A percentile compares a stretch with the other conserved stretches of the same genome.
These are phyloP conservation scores for Gryganskiella cystojenkinii DNA, from an alignment of 192 early-diverging fungal species.

Conservation along the genomic window DNA sequence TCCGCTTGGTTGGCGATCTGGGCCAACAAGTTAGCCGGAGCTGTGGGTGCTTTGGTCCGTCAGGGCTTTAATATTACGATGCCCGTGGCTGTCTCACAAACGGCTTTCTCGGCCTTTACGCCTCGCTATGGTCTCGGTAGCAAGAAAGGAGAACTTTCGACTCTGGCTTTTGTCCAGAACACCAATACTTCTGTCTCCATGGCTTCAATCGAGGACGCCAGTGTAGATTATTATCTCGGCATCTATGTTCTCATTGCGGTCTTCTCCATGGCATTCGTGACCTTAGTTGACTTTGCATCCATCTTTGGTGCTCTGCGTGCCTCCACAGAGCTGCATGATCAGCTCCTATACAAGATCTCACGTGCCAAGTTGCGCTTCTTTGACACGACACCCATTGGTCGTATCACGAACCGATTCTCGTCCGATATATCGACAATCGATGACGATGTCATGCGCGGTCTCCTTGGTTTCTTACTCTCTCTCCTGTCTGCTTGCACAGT, in stretches of 20 bases:
- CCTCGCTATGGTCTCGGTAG: neutral
- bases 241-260: conserved; percentile 70
- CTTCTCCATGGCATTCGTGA: conserved; percentile 43
- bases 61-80: conserved; percentile 23
- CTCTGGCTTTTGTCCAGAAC: neutral
- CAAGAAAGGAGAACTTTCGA: too few relatives aligned
- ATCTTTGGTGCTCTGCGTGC: conserved; percentile 65
- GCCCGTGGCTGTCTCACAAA: conserved; percentile 24
- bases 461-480: conserved; percentile 65
- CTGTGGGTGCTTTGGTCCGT: conserved; percentile 33
- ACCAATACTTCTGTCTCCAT: conserved; percentile 29
- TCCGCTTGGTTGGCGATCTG: conserved; percentile 64
- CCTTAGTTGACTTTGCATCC: conserved; percentile 53
- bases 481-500: conserved; percentile 65
- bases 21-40: conserved; percentile 35
- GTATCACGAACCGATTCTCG: conserved; percentile 85
- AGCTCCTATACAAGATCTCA: conserved; percentile 65
- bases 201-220: conserved; percentile 47
- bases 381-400: conserved; percentile 89
- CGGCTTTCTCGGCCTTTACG: conserved; percentile 18
- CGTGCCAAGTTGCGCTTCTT: conserved; percentile 88
- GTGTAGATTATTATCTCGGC: conserved; percentile 70
- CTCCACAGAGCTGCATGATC: conserved; percentile 65
- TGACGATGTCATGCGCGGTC: conserved; percentile 61
- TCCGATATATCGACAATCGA: conserved; percentile 90